phyloP scores from a whole-genome alignment of 225 moss, liverwort and hornwort genomes.

The Pleurozium schreberi region DNA sequence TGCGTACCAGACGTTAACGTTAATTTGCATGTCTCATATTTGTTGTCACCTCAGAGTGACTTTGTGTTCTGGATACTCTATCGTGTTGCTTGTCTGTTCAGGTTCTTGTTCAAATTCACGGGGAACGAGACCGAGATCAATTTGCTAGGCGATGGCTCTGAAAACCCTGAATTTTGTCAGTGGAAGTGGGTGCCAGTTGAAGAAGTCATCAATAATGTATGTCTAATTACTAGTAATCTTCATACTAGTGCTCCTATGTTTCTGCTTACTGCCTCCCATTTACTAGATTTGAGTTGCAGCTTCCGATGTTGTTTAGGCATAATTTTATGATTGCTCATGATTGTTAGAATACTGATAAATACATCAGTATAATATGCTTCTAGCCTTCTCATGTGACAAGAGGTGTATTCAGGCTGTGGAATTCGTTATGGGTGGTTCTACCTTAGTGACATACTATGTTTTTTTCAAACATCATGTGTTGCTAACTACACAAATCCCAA shows the following conservation, averaged over 20 bases:
- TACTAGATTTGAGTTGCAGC: no score
- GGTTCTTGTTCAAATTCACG: constrained; percentile 75
- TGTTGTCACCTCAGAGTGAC: neutral
- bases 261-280: neutral
- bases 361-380: no score
- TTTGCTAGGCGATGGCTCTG: constrained; percentile 59
- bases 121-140: constrained; percentile 68
- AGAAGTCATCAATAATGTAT: constrained; percentile 41
- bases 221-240: neutral
- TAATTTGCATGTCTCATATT: neutral
- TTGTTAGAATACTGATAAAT: no score
- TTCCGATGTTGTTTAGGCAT: no score
- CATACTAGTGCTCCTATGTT: neutral
- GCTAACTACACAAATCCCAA: no score
- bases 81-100: neutral
- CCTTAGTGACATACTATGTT: no score
- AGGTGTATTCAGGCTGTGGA: no score
- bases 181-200: constrained; percentile 76
- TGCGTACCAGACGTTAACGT: neutral
- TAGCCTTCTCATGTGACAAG: no score
- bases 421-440: no score
- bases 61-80: neutral
- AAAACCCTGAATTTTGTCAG: constrained; percentile 59
- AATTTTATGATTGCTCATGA: no score
- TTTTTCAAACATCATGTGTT: no score